Base-by-base conservation (phyloP, 2,329 filamentous ascomycete species). In the Penicillium expansum region DNA sequence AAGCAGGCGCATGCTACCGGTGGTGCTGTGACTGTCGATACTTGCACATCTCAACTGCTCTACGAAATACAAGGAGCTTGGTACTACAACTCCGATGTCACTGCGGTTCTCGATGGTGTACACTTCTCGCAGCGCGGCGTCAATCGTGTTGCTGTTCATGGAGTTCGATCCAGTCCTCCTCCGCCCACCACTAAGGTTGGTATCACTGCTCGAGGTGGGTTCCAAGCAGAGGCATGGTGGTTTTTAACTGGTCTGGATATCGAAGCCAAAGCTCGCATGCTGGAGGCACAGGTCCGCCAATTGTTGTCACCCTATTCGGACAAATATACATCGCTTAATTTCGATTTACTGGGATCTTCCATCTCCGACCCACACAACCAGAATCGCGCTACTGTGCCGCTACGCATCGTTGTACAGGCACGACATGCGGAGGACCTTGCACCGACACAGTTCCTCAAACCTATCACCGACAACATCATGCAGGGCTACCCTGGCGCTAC, bases 1-100 rank as follows among this genome's bases (percentile, higher is more conserved):
- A 80, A 79, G 60, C 76, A 79, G 51, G 67, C 71, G 8, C 67
- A 70, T 55, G 16, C 59, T 1, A 67, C 64, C 1, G 74, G 74
- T 2, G 78, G 79, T n/a, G 61, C 71, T 2, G 72, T 79, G 18
- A 76, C 73, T 1, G 76, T 79, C 8, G 78, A 83, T 52, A 84
- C 82, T 0, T 79, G 81, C 54, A 77, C 77, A 0, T 79, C 77
- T 4, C 82, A 84, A 58, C 70, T 83, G 3, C 62, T 84, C 2
- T 84, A 83, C 62, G 81, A 83, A 65, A 79, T 83, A 16, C 80
- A 83, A 61, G 81, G 81, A 5, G 79, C 79, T 0, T 79, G 77
- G 74, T 85, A 85, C 65, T 82, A 77, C 73, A 84, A 84, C 69
- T 80, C 78, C 0, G 83, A 85, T 59, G 82, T 84, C 30, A 83